Evolutionary conservation across 2,329 filamentous ascomycete species (phyloP), one percentile per base, ranked within the genome.

Genomic region (Zymoseptoria ardabiliae): DNA sequence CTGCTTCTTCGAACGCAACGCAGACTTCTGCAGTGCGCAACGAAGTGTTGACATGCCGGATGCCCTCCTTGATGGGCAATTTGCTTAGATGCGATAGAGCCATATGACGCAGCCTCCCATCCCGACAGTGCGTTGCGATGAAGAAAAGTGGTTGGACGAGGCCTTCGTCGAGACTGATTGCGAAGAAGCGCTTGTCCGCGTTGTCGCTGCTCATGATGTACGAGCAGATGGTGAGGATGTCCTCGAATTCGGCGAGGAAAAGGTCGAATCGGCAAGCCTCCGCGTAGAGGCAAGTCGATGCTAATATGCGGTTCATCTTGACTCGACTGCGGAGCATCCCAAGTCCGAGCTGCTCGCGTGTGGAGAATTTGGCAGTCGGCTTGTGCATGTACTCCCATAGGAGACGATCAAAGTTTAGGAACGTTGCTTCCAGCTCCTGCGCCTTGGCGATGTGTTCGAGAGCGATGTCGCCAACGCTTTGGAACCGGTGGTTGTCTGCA

Each of bases 321-420:
- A 66, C 63, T 20, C 68, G 61, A 35, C 58, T 64, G 2, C 70
- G 63, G 10, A 72, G 62, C 63, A 71, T 69, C 13, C 60, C 64
- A 11, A 71, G 58, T 3, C 69, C 70, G 51, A 69, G 66, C 41
- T 70, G 69, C 55, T 71, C 70, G 50, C 68, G 63, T 11, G 64
- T 63, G 21, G 60, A 68, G 20, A 70, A 58, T 41, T 63, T 65
- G 10, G 61, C 57, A 0, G 57, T 66, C 3, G 66, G 67, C 55
- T 70, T 68, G 54, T 70, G 69, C 65, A 70, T 68, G 58, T 66
- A 70, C 9, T 67, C 61, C 62, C 63, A 67, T 0, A 72, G 63
- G 10, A 72, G 62, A 4, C 53, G 57, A 28, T 71, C 70, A 10
- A 71, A 59, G 11, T 62, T 58, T 8, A 67, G 22, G 52, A 70